Evolutionary conservation across 345 rosid genomes (phyloP).

Genomic region (Citrus trifoliata): DNA sequence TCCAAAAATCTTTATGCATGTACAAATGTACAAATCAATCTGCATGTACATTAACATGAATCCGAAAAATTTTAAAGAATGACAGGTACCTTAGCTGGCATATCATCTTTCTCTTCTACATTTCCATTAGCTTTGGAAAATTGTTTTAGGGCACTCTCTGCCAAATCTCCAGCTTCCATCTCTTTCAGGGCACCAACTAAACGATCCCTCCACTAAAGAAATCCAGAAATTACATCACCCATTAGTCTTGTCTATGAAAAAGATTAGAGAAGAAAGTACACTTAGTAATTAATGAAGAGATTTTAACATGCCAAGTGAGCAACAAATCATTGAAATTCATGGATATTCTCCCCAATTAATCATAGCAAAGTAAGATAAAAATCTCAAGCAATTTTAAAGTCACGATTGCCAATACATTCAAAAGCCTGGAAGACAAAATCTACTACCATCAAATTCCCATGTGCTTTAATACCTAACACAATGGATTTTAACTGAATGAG

Average conservation of each 20-base stretch:
- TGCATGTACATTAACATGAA: not conserved
- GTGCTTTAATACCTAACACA: not conserved
- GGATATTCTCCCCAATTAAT: not conserved
- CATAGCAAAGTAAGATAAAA: not conserved
- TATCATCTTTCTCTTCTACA: slow-evolving; percentile 42
- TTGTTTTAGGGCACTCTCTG: slow-evolving; percentile 42
- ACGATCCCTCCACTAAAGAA: slow-evolving; percentile 88
- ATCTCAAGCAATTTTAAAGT: not conserved
- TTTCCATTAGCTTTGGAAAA: slow-evolving; percentile 49
- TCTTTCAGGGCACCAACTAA: slow-evolving; percentile 65
- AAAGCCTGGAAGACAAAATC: not conserved
- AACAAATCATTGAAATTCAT: not conserved
- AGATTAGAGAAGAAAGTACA: not conserved
- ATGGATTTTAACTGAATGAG: not conserved
- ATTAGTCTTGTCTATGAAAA: not conserved
- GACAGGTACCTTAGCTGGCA: slow-evolving; percentile 41
- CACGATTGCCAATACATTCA: not conserved
- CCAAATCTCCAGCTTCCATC: slow-evolving; percentile 56
- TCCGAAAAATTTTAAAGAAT: slow-evolving; percentile 11
- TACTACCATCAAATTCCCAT: not conserved
- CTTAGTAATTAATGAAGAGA: not conserved
- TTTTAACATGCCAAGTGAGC: not conserved
- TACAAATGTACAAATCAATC: slow-evolving; percentile 4
- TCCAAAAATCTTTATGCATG: not conserved
- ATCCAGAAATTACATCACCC: slow-evolving; percentile 20